These are phyloP conservation scores for Lanzia echinophila DNA, from an alignment of 2,329 filamentous ascomycete genomes.

Conservation along the genomic window DNA sequence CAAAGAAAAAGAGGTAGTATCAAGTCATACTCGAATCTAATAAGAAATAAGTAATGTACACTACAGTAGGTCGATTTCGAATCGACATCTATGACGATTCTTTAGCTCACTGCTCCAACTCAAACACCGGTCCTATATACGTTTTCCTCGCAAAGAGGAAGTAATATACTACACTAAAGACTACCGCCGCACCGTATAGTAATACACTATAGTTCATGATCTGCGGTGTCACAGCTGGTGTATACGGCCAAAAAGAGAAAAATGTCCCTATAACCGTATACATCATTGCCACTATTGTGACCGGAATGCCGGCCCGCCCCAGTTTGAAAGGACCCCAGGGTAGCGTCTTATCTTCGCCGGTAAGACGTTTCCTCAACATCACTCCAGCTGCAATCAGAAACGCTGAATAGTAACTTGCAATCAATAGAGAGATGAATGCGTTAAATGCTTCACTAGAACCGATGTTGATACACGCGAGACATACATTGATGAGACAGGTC, in stretches of 20 bases:
- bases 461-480: background rate
- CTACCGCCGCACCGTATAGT: background rate
- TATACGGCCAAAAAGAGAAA: background rate
- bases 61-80: too few relatives aligned
- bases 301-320: background rate
- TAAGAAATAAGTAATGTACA: too few relatives aligned
- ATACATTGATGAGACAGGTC: background rate
- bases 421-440: background rate
- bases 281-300: background rate
- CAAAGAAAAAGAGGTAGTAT: too few relatives aligned
- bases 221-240: background rate
- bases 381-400: background rate
- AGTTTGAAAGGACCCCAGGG: background rate
- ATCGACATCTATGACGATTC: too few relatives aligned
- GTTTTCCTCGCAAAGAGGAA: background rate
- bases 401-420: background rate
- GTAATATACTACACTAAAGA: background rate
- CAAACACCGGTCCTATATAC: background rate
- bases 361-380: background rate
- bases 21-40: too few relatives aligned
- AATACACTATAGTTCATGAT: background rate
- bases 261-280: background rate
- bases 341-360: background rate
- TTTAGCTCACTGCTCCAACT: too few relatives aligned
- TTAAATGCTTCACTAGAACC: background rate